Evolutionary conservation across 805 yeast genomes (phyloP), one percentile per base, ranked within the genome.

Genomic region (Ogataea degrootiae): DNA sequence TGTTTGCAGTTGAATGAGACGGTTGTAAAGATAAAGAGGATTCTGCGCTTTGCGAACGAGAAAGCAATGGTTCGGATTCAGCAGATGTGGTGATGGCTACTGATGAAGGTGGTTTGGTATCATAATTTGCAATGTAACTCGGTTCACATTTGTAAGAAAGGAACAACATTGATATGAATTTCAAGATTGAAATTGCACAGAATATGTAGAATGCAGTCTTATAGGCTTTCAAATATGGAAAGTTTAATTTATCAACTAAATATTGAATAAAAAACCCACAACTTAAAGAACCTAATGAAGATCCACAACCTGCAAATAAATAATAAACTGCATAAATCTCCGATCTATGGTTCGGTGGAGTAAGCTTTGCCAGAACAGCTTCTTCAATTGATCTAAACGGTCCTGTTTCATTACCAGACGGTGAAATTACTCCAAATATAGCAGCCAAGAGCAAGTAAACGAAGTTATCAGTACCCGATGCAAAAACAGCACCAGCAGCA

Each of bases 371-470:
- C 43, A 89, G 72, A 37, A 87, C 76, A 1, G 92, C 82, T 60
- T 88, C 96, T 62, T 89, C 96, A 29, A 89, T 81, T 0, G 94
- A 80, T 59, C 86, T 84, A 65, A 89, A 89, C 0, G 96, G 96
- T 0, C 96, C 96, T 0, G 91, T 87, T 59, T 89, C 96, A 58
- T 84, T 90, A 22, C 96, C 96, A 29, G 88, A 80, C 2, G 96
- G 94, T 2, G 96, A 86, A 7, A 89, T 85, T 16, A 89, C 96
- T 1, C 96, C 96, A 31, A 87, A 48, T 2, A 87, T 76, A 2
- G 96, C 94, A 8, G 94, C 94, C 2, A 26, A 9, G 9, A 26
- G 11, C 12, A 26, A 26, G 11, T 26, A 26, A 26, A 26, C 31
- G 6, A 26, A 26, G 31, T 26, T 26, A 26, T 26, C 11, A 26